phyloP scores from a whole-genome alignment of 345 rosid species.

The Combretum micranthum region DNA sequence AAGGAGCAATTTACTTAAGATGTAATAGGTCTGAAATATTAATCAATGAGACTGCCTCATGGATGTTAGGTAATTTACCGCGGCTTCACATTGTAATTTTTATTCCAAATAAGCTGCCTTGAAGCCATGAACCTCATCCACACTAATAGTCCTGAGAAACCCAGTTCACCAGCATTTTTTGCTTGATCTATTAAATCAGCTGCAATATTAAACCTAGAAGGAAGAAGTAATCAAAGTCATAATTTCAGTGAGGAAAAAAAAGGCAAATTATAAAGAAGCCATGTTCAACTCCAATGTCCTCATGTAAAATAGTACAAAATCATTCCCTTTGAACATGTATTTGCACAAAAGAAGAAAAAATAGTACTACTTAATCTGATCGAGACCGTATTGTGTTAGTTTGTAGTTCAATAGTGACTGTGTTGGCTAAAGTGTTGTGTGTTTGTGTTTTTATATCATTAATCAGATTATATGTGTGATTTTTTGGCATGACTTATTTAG shows the following conservation, averaged over 20 bases:
- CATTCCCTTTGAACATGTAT: no score
- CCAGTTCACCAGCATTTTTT: conserved; percentile 65
- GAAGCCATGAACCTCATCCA: conserved; percentile 99
- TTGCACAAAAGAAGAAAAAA: no score
- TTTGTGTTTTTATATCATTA: no score
- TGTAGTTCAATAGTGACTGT: no score
- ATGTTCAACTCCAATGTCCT: no score
- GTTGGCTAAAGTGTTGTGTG: no score
- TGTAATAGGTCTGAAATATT: not conserved
- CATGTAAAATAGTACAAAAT: no score
- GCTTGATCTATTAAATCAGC: conserved; percentile 82
- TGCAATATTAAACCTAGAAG: conserved; percentile 82
- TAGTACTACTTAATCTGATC: no score
- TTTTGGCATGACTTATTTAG: no score
- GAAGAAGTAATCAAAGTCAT: conserved; percentile 4
- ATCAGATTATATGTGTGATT: no score
- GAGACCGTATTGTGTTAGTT: no score
- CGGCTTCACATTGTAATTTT: conserved; percentile 98
- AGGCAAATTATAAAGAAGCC: not conserved
- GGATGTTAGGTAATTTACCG: conserved; percentile 38
- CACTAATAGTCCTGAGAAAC: conserved; percentile 84
- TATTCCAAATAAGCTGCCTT: conserved; percentile 98
- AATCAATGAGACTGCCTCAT: not conserved
- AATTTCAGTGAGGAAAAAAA: not conserved
- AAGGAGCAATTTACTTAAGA: not conserved